phyloP scores from a whole-genome alignment of 164 flowering plant species.

The Paratinospora sagittata region DNA sequence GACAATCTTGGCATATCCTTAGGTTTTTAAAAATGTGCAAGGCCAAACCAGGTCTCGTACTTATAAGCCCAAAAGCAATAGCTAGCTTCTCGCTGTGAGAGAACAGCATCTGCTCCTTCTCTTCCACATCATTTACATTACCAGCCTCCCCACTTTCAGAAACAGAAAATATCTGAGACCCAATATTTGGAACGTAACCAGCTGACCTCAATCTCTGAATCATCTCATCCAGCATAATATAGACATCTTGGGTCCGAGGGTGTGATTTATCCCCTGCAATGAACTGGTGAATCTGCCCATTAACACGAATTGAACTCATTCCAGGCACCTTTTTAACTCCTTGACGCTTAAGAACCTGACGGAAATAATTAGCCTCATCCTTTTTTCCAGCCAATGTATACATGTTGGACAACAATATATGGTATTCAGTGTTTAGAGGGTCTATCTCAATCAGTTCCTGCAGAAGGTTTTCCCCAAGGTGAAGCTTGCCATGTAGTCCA shows the following conservation, averaged over 20 bases:
- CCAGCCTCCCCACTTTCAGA: slow-evolving; percentile 14
- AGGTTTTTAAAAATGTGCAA: slow-evolving; percentile 55
- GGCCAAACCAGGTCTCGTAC: slow-evolving; percentile 36
- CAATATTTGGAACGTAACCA: slow-evolving; percentile 43
- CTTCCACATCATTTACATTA: slow-evolving; percentile 26
- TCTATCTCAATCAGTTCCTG: slow-evolving; percentile 35
- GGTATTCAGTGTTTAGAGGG: slow-evolving; percentile 53
- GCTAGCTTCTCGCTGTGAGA: slow-evolving; percentile 64
- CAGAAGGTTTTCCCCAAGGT: slow-evolving; percentile 37
- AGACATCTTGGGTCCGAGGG: slow-evolving; percentile 34
- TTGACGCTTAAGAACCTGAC: slow-evolving; percentile 29
- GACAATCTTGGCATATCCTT: slow-evolving; percentile 59
- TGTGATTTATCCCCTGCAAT: slow-evolving; percentile 61
- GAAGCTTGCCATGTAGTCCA: slow-evolving; percentile 43
- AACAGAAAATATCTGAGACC: slow-evolving; percentile 26
- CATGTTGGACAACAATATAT: slow-evolving; percentile 54
- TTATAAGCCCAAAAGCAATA: slow-evolving; percentile 45
- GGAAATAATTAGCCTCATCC: slow-evolving; percentile 33
- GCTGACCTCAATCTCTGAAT: slow-evolving; percentile 32
- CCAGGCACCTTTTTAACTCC: slow-evolving; percentile 58
- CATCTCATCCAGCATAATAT: slow-evolving; percentile 42
- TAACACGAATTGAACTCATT: slow-evolving; percentile 46
- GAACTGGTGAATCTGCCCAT: slow-evolving; percentile 48
- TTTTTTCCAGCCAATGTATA: slow-evolving; percentile 40
- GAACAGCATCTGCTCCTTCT: slow-evolving; percentile 49